Evolutionary conservation across 495 filamentous ascomycete genomes (phyloP), one percentile per base, ranked within the genome.

Genomic region (Sabuloglossum arenarium): DNA sequence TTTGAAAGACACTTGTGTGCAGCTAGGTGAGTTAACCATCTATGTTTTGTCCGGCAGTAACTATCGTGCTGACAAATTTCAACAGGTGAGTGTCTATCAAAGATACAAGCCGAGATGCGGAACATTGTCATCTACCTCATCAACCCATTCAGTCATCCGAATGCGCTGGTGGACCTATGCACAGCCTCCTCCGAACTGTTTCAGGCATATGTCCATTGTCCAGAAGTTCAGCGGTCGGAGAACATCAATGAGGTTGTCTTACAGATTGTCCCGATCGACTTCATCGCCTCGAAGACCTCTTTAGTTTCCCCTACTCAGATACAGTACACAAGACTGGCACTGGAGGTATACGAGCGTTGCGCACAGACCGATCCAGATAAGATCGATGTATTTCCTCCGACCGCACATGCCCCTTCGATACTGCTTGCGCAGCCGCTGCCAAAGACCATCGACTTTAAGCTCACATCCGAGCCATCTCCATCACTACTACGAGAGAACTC

Each of bases 261-360:
- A 10, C 91, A 96, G 64, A 76, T 97, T 14, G 69, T 98, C 21
- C 84, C 91, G 0, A 71, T 84, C 30, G 73, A 78, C 46, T 78
- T 85, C 54, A 65, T 98, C 52, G 75, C 78, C 8, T 84, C 82
- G 1, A 69, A 76, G 24, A 74, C 79, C 1, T 76, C 75, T 1
- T 67, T 93, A 31, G 76, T 81, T 12, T 71, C 85, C n/a, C 78
- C 81, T 25, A 71, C 79, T 1, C 79, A 84, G n/a, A 62, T 68
- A 1, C 79, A 85, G 1, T 84, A 84, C 60, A 64, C 74, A 39
- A 79, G 71, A 55, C 67, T 97, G 1, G 86, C 87, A 21, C 68
- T 88, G 24, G 88, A 97, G 64, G 79, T 91, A 12, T 97, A 96
- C 63, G 84, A 88, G 60, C 80, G 91, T 25, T 94, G 88, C 65